phyloP scores from a whole-genome alignment of 495 filamentous ascomycete genomes.

The Penicillium taxi region DNA sequence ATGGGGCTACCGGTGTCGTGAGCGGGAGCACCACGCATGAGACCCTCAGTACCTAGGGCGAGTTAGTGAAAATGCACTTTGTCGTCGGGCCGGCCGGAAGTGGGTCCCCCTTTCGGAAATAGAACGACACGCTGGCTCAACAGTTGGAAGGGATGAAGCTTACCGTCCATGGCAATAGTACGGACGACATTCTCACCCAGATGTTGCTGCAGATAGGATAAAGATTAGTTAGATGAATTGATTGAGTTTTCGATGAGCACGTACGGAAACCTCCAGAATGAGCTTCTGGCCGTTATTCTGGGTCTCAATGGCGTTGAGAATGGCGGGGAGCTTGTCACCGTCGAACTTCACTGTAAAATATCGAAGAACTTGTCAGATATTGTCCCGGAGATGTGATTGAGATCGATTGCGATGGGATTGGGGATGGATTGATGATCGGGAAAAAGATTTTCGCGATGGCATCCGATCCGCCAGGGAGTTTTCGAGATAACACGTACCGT shows the following conservation, averaged over 20 bases:
- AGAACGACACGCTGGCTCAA: conserved; percentile 21
- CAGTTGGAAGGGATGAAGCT: conserved; percentile 27
- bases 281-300: conserved; percentile 90
- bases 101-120: conserved; percentile 17
- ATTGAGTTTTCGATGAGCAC: conserved; percentile 34
- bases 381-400: conserved; percentile 19
- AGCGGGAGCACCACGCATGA: conserved; percentile 79
- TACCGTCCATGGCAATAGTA: conserved; percentile 99
- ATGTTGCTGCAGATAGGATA: conserved; percentile 67
- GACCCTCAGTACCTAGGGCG: conserved; percentile 88
- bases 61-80: conserved; percentile 17
- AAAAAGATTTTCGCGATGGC: conserved; percentile 44
- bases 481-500: conserved; percentile 52
- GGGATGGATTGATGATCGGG: conserved; percentile 27
- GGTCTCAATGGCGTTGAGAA: conserved; percentile 94
- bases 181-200: conserved; percentile 98
- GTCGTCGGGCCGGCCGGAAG: conserved; percentile 12
- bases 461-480: conserved; percentile 22
- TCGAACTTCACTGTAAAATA: conserved; percentile 77
- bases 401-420: conserved; percentile 30
- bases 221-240: conserved; percentile 17
- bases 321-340: conserved; percentile 84
- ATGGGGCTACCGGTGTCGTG: conserved; percentile 90
- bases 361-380: conserved; percentile 35
- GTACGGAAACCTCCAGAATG: conserved; percentile 91